phyloP scores from a whole-genome alignment of 2,329 filamentous ascomycete genomes.

The Paecilomyces sp. region DNA sequence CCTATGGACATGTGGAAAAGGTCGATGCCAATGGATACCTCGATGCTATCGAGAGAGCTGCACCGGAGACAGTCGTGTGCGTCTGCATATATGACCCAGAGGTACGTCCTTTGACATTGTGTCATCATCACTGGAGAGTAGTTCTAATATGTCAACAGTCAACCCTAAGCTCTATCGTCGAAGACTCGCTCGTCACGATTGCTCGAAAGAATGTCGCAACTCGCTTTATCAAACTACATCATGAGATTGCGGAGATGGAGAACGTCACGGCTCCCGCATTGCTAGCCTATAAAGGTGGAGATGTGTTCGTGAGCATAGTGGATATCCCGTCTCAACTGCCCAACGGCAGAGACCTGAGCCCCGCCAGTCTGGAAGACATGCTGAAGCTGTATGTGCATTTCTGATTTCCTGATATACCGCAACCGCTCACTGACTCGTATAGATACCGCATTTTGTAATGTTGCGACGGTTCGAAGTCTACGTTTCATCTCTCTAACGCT shows the following conservation, averaged over 20 bases:
- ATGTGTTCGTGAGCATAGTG: slow-evolving; percentile 83
- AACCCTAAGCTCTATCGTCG: slow-evolving; percentile 68
- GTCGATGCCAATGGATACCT: slow-evolving; percentile 90
- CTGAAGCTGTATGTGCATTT: slow-evolving; percentile 45
- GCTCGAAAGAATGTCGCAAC: slow-evolving; percentile 63
- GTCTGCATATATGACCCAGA: slow-evolving; percentile 88
- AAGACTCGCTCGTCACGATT: slow-evolving; percentile 68
- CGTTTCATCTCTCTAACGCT: slow-evolving; percentile 3
- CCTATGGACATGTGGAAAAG: slow-evolving; percentile 71
- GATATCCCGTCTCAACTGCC: slow-evolving; percentile 84
- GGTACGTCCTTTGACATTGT: slow-evolving; percentile 46
- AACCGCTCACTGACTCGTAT: slow-evolving; percentile 3
- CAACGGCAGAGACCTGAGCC: slow-evolving; percentile 42
- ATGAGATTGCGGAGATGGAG: slow-evolving; percentile 91
- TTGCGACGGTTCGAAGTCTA: neutral
- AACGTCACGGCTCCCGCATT: slow-evolving; percentile 79
- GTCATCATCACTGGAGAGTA: neutral
- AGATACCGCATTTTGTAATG: neutral
- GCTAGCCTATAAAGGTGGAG: slow-evolving; percentile 80
- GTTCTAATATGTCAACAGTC: slow-evolving; percentile 47
- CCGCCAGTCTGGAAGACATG: slow-evolving; percentile 50
- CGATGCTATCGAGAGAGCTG: slow-evolving; percentile 90
- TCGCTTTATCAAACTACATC: slow-evolving; percentile 86
- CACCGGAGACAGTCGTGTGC: slow-evolving; percentile 72
- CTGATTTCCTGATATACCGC: neutral